phyloP scores from a whole-genome alignment of 2,329 filamentous ascomycete species.

The Geosmithia flava region DNA sequence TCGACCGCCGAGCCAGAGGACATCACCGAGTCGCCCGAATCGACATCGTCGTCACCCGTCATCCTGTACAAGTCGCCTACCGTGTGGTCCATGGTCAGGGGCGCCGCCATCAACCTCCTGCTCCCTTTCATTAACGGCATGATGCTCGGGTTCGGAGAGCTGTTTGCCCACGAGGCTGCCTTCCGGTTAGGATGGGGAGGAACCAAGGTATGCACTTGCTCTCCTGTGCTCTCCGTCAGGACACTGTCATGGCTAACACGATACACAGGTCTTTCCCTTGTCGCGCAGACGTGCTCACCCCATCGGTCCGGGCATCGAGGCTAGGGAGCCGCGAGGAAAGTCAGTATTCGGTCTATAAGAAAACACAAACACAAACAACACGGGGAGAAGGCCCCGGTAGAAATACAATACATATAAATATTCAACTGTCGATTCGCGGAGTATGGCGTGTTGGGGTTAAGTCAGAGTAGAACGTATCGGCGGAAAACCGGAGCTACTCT shows the following conservation, averaged over 20 bases:
- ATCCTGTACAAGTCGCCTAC: constrained; percentile 86
- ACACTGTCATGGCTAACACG: neutral
- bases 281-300: constrained; percentile 50
- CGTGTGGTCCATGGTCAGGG: constrained; percentile 71
- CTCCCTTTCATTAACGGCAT: constrained; percentile 94
- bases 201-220: constrained; percentile 57
- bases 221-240: too few relatives aligned
- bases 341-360: constrained; percentile 4
- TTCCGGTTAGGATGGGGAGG: constrained; percentile 88
- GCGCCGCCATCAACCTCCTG: constrained; percentile 89
- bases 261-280: constrained; percentile 40
- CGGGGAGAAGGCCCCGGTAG: neutral
- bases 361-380: neutral
- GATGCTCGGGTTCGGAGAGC: constrained; percentile 95
- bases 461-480: neutral
- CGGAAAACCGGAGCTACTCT: too few relatives aligned
- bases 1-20: constrained; percentile 53
- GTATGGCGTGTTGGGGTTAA: neutral
- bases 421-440: neutral
- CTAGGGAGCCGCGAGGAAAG: constrained; percentile 53
- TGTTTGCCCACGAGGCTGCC: constrained; percentile 92
- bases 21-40: constrained; percentile 45
- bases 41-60: constrained; percentile 51
- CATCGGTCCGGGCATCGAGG: constrained; percentile 73
- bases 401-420: neutral